Percentiles rank a stretch among this genome's conserved stretches.
phyloP scores from a whole-genome alignment of 495 filamentous ascomycete species.

The Tirmania nivea region DNA sequence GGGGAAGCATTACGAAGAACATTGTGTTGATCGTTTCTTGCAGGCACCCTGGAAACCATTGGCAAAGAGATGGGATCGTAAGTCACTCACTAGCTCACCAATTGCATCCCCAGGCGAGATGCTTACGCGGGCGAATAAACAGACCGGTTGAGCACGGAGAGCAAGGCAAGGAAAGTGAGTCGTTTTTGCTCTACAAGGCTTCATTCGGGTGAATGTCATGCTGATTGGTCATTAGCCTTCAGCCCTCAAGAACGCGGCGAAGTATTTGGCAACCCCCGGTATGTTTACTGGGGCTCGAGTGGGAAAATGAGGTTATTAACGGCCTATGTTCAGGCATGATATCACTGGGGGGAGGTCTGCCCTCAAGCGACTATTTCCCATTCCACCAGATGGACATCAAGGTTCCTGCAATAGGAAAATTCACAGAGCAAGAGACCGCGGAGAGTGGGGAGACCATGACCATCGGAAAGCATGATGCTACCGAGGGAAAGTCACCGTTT shows the following conservation, averaged over 20 bases:
- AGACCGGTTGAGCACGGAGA: slow-evolving; percentile 39
- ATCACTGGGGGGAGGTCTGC: slow-evolving; percentile 79
- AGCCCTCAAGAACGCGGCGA: slow-evolving; percentile 56
- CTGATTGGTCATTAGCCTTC: slow-evolving; percentile 26
- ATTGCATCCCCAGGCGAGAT: slow-evolving; percentile 13
- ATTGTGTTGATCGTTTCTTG: slow-evolving; percentile 18
- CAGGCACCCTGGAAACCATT: slow-evolving; percentile 41
- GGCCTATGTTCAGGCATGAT: slow-evolving; percentile 37
- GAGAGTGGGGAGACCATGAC: slow-evolving; percentile 31
- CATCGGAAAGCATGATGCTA: slow-evolving; percentile 64
- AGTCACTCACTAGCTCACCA: slow-evolving; percentile 2
- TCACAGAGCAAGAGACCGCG: slow-evolving; percentile 41
- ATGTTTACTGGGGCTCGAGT: background rate
- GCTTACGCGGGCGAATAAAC: background rate
- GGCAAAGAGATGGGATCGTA: slow-evolving; percentile 69
- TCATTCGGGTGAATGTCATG: background rate
- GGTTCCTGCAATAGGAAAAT: slow-evolving; percentile 42
- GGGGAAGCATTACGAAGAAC: too few species aligned
- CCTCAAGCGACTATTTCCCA: slow-evolving; percentile 76
- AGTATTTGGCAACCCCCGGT: slow-evolving; percentile 30
- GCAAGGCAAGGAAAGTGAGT: slow-evolving; percentile 21
- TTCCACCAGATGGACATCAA: slow-evolving; percentile 46
- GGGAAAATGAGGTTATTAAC: background rate
- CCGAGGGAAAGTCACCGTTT: slow-evolving; percentile 39
- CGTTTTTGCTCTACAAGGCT: background rate